Base-by-base conservation (phyloP, 2,329 filamentous ascomycete genomes). In the Amauroascus niger region DNA sequence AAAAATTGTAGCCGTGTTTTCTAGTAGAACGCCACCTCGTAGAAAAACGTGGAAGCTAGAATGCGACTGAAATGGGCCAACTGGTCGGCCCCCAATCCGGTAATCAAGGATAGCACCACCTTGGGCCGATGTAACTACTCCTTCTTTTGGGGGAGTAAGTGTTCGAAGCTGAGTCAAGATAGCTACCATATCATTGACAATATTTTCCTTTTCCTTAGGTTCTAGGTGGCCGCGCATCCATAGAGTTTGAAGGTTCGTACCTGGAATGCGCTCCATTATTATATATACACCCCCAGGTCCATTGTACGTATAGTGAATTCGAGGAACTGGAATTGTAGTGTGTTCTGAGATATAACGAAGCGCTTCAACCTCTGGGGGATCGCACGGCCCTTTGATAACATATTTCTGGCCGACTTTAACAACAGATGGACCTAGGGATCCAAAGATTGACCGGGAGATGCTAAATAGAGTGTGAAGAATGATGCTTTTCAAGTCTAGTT, bases 321-420 rank as follows among this genome's bases (percentile, higher is more conserved):
- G 44, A 53, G 56, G 56, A 52, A 58, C 54, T 18, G 56, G 56
- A 37, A 56, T 58, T 14, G 56, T 54, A 14, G 54, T 58, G 41
- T 58, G 49, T 24, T 58, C 46, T 45, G 46, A 9, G 32, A 58
- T 35, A 41, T 58, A 58, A 33, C 52, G 53, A 32, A 58, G 54
- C 22, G 56, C 56, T 58, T 58, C 56, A 55, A 57, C 53, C 53
- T 57, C 55, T 39, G 55, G 35, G 16, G 28, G 52, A 13, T 57
- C n/a, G 41, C 55, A 57, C n/a, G 55, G 55, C n/a, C 55, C 55
- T 43, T 57, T 57, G 16, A 57, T 57, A 44, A 57, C 53, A 50
- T 35, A 26, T 1, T 53, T 55, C 52, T 53, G 22, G 4, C 55
- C 26, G 39, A 57, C 39, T 40, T 24, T 57, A 43, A 57, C 52